A percentile compares a stretch with the other conserved stretches of the same genome.
phyloP scores from a whole-genome alignment of 2,329 filamentous ascomycete genomes.

The Trichoderma sp. region DNA sequence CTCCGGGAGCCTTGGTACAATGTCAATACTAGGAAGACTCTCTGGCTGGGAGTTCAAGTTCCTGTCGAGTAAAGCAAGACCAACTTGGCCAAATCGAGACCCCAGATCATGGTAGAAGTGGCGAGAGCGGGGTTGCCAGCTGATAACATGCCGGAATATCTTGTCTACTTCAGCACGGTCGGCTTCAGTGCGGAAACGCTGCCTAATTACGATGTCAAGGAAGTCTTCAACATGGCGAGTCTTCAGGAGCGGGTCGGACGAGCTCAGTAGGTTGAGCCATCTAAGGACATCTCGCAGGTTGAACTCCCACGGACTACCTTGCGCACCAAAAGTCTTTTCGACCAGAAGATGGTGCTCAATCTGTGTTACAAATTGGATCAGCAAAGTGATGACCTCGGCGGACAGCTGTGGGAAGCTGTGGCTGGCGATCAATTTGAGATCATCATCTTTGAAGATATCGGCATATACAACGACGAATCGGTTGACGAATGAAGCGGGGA shows the following conservation, averaged over 20 bases:
- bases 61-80: conserved; percentile 68
- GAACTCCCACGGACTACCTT: conserved; percentile 88
- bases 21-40: conserved; percentile 49
- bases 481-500: conserved; percentile 95
- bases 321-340: conserved; percentile 56
- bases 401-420: conserved; percentile 70
- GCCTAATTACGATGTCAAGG: conserved; percentile 76
- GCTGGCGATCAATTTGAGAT: conserved; percentile 77
- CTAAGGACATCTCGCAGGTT: conserved; percentile 87
- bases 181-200: conserved; percentile 73
- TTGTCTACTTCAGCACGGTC: conserved; percentile 66
- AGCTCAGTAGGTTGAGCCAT: conserved; percentile 68
- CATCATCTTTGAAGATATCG: conserved; percentile 78
- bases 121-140: conserved; percentile 48
- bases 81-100: conserved; percentile 69
- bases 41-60: conserved; percentile 53
- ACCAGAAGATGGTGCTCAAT: conserved; percentile 70
- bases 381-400: conserved; percentile 55
- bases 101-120: conserved; percentile 72
- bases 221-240: conserved; percentile 67
- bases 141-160: conserved; percentile 67
- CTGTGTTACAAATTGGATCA: conserved; percentile 79
- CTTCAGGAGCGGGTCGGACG: conserved; percentile 57
- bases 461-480: conserved; percentile 98
- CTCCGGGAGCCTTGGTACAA: conserved; percentile 61